Evolutionary conservation across 495 filamentous ascomycete genomes (phyloP).

Genomic region (Articulospora tetracladia): DNA sequence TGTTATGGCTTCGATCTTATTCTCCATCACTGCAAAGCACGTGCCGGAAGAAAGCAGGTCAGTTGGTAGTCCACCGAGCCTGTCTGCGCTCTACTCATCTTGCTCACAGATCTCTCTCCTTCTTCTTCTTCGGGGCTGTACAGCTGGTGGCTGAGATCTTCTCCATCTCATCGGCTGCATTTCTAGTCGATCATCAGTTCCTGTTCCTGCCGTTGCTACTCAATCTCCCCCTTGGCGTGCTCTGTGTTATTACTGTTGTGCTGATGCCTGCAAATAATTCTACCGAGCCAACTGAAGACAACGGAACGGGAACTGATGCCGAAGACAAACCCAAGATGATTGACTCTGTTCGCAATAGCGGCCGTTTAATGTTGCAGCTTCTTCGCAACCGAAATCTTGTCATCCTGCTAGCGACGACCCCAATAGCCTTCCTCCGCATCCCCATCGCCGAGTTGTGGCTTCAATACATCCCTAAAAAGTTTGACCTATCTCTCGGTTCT

Average conservation of each 20-base stretch:
- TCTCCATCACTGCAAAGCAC: neutral
- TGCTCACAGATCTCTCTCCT: neutral
- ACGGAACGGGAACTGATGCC: neutral
- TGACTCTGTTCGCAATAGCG: neutral
- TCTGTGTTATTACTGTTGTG: neutral
- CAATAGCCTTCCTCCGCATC: neutral
- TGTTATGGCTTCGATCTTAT: neutral
- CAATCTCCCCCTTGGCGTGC: neutral
- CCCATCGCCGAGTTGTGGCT: neutral
- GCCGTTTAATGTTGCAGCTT: neutral
- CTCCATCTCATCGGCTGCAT: neutral
- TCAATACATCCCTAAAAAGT: neutral
- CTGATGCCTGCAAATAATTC: neutral
- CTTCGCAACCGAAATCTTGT: neutral
- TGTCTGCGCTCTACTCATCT: neutral
- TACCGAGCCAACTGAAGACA: neutral
- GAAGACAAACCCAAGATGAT: neutral
- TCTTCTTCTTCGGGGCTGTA: neutral
- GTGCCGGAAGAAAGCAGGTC: neutral
- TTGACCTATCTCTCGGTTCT: neutral
- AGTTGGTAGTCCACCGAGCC: neutral
- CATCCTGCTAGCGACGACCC: neutral
- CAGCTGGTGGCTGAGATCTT: neutral
- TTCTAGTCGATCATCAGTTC: neutral
- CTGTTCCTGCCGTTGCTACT: neutral